These are phyloP conservation scores for Myxozyma kluyveri DNA, from an alignment of 805 yeast genomes.

Conservation along the genomic window DNA sequence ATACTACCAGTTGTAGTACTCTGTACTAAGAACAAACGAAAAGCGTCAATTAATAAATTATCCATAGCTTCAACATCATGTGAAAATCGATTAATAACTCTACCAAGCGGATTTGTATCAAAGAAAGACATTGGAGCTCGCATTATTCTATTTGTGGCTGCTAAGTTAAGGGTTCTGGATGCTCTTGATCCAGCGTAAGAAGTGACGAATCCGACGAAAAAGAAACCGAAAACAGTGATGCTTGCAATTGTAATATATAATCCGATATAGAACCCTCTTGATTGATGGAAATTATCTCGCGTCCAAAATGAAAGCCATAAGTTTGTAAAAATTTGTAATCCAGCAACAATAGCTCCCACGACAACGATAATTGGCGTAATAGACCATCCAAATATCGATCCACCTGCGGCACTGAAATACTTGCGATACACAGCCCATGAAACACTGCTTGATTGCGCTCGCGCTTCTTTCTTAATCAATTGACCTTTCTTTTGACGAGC, in stretches of 20 bases:
- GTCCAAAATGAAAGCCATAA: conserved; percentile 88
- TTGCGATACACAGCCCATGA: conserved; percentile 7
- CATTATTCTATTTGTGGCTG: conserved; percentile 58
- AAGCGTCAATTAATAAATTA: conserved; percentile 69
- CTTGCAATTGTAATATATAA: conserved; percentile 52
- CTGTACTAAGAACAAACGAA: conserved; percentile 59
- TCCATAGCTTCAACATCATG: conserved; percentile 84
- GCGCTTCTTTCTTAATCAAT: conserved; percentile 33
- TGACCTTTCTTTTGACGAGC: conserved; percentile 29
- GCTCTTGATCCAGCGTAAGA: conserved; percentile 51
- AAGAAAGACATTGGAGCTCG: conserved; percentile 79
- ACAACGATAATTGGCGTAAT: conserved; percentile 38
- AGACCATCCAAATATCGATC: conserved; percentile 44
- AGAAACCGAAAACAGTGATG: conserved; percentile 51
- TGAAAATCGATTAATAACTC: conserved; percentile 80
- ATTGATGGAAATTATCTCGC: conserved; percentile 48
- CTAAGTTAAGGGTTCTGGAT: conserved; percentile 56
- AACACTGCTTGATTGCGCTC: conserved; percentile 3
- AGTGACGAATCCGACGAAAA: conserved; percentile 43
- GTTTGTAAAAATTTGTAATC: conserved; percentile 48
- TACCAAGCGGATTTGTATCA: conserved; percentile 85
- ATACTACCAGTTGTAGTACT: conserved; percentile 58
- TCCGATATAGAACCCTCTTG: conserved; percentile 67
- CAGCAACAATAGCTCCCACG: conserved; percentile 50
- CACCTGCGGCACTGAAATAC: conserved; percentile 39